A percentile compares a stretch with the other conserved stretches of the same genome.
Conservation (phyloP, 1,139 yeast genomes). For the Pichia sp. region DNA sequence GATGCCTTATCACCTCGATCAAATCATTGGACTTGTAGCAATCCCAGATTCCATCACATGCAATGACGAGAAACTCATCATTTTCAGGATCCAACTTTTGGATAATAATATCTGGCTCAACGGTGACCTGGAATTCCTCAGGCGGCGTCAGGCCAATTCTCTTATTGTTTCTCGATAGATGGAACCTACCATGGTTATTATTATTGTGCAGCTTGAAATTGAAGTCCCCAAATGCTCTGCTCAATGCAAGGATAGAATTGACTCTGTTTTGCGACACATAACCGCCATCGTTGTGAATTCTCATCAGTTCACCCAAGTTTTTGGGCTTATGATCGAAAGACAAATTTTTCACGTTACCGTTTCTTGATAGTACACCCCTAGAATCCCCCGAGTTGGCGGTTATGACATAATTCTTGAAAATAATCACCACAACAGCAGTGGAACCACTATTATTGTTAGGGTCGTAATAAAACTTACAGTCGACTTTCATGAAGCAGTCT, state of each 20-base stretch:
- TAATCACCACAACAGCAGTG: conserved; percentile 56
- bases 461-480: conserved; percentile 43
- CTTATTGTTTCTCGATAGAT: conserved; percentile 26
- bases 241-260: conserved; percentile 66
- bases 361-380: conserved; percentile 53
- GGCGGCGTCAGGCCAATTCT: conserved; percentile 36
- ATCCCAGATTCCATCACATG: conserved; percentile 83
- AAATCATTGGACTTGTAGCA: conserved; percentile 60
- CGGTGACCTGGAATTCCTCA: conserved; percentile 50
- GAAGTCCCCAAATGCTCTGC: conserved; percentile 76
- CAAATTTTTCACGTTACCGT: conserved; percentile 54
- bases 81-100: conserved; percentile 34
- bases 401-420: conserved; percentile 48
- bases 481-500: conserved; percentile 55
- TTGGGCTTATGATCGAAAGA: conserved; percentile 77
- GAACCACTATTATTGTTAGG: conserved; percentile 58
- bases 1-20: conserved; percentile 50
- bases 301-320: conserved; percentile 66
- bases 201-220: conserved; percentile 46
- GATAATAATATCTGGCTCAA: conserved; percentile 63
- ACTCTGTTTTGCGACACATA: conserved; percentile 65
- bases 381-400: conserved; percentile 78
- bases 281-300: conserved; percentile 73
- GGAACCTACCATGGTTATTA: conserved; percentile 28
- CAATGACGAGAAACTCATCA: conserved; percentile 64